A percentile compares a stretch with the other conserved stretches of the same genome.
These are phyloP conservation scores for Groenewaldozyma tartarivorans DNA, from an alignment of 805 yeast genomes.

Conservation along the genomic window DNA sequence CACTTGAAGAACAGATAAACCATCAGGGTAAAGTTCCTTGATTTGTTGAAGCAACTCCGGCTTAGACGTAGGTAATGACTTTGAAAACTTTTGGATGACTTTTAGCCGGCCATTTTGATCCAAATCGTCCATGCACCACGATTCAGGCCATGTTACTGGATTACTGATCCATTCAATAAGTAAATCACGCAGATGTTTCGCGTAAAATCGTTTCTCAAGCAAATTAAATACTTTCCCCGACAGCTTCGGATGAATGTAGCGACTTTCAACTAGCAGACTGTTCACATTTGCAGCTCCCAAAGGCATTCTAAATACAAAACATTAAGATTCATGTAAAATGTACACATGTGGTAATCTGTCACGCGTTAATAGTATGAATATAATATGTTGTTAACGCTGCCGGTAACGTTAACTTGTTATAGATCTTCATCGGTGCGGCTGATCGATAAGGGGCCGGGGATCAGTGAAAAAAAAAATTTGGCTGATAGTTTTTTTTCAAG, in stretches of 20 bases:
- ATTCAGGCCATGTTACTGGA: constrained; percentile 5
- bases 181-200: constrained; percentile 5
- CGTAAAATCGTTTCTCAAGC: constrained; percentile 6
- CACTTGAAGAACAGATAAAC: constrained; percentile 53
- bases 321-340: too few species aligned
- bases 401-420: too few species aligned
- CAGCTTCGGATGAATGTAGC: constrained; percentile 9
- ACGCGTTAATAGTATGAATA: too few species aligned
- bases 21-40: constrained; percentile 43
- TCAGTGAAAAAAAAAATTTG: constrained; percentile 3
- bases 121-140: neutral
- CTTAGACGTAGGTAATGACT: too few species aligned
- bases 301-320: too few species aligned
- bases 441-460: too few species aligned
- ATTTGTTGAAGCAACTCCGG: constrained; percentile 29
- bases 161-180: constrained; percentile 9
- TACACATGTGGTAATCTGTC: too few species aligned
- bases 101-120: too few species aligned
- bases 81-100: too few species aligned
- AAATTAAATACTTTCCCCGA: constrained; percentile 8
- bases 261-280: constrained; percentile 1
- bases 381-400: too few species aligned
- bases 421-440: too few species aligned
- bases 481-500: neutral
- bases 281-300: neutral